phyloP scores from a whole-genome alignment of 495 filamentous ascomycete species.

The Thermothielavioides terrestris region DNA sequence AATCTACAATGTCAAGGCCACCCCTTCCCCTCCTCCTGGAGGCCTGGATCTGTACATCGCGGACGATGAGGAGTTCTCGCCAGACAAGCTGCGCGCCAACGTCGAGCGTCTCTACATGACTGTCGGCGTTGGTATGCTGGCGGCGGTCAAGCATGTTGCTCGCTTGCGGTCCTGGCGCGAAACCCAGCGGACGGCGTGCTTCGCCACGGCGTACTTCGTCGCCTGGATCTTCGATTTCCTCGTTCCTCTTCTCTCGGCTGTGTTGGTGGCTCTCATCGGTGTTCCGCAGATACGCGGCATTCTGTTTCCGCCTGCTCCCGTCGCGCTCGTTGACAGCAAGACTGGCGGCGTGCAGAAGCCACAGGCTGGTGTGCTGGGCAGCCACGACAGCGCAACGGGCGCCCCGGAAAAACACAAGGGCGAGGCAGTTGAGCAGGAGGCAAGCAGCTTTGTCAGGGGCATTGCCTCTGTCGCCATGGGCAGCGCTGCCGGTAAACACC shows the following conservation, averaged over 20 bases:
- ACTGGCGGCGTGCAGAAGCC: constrained; percentile 63
- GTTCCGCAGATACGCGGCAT: constrained; percentile 54
- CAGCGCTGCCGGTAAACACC: constrained; percentile 66
- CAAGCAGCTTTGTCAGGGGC: constrained; percentile 68
- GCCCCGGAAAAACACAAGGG: constrained; percentile 78
- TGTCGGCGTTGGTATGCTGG: constrained; percentile 59
- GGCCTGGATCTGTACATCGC: constrained; percentile 74
- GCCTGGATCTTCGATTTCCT: constrained; percentile 74
- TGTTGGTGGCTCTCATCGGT: constrained; percentile 56
- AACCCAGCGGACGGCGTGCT: constrained; percentile 54
- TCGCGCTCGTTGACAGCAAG: constrained; percentile 53
- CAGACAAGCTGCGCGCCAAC: constrained; percentile 73
- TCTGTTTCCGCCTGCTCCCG: constrained; percentile 68
- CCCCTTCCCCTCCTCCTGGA: constrained; percentile 37
- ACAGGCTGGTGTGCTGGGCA: constrained; percentile 60
- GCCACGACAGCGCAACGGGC: constrained; percentile 69
- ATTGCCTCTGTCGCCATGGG: constrained; percentile 67
- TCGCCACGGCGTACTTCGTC: constrained; percentile 58
- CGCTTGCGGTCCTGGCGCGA: constrained; percentile 77
- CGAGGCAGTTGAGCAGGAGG: constrained; percentile 80
- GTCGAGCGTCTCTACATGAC: constrained; percentile 84
- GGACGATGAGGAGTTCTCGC: constrained; percentile 76
- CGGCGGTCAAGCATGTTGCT: constrained; percentile 62
- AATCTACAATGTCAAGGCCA: constrained; percentile 79
- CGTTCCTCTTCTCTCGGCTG: constrained; percentile 47